Percentiles rank a stretch among this genome's conserved stretches.
Conservation (phyloP, 192 early-diverging fungal genomes). For the Geranomyces michiganensis region DNA sequence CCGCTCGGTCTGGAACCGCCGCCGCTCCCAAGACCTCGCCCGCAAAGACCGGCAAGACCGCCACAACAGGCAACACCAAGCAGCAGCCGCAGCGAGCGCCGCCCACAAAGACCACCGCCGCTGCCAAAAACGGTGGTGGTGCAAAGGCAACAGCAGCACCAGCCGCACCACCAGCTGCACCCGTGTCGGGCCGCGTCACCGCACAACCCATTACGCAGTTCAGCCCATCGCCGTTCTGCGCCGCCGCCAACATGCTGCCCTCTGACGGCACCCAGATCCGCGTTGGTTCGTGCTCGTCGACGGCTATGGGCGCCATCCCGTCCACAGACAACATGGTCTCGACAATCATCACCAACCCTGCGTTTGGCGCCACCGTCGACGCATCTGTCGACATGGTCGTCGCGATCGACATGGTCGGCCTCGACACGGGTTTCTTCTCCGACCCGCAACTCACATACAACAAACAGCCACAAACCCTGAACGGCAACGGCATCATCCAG, state of each 20-base stretch:
- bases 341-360: slow-evolving; percentile 40
- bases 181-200: slow-evolving; percentile 2
- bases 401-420: slow-evolving; percentile 32
- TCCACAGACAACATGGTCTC: slow-evolving; percentile 43
- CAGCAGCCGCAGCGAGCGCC: no score
- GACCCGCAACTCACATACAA: slow-evolving; percentile 38
- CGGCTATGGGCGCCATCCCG: slow-evolving; percentile 41
- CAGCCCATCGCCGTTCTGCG: slow-evolving; percentile 17
- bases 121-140: not conserved
- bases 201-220: slow-evolving; percentile 20
- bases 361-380: slow-evolving; percentile 34
- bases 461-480: slow-evolving; percentile 45
- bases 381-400: slow-evolving; percentile 36
- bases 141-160: no score
- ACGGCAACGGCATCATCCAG: slow-evolving; percentile 36
- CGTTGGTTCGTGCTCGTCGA: slow-evolving; percentile 35
- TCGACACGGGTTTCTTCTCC: slow-evolving; percentile 48
- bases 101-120: slow-evolving; percentile 6
- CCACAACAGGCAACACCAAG: no score
- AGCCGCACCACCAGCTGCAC: not conserved
- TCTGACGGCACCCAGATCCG: slow-evolving; percentile 40
- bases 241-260: slow-evolving; percentile 1
- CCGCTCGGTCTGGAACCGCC: no score
- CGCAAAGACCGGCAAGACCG: no score
- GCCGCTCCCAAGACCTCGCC: no score